Evolutionary conservation across 805 yeast species (phyloP), one percentile per base, ranked within the genome.

Genomic region (Yarrowia bubula): DNA sequence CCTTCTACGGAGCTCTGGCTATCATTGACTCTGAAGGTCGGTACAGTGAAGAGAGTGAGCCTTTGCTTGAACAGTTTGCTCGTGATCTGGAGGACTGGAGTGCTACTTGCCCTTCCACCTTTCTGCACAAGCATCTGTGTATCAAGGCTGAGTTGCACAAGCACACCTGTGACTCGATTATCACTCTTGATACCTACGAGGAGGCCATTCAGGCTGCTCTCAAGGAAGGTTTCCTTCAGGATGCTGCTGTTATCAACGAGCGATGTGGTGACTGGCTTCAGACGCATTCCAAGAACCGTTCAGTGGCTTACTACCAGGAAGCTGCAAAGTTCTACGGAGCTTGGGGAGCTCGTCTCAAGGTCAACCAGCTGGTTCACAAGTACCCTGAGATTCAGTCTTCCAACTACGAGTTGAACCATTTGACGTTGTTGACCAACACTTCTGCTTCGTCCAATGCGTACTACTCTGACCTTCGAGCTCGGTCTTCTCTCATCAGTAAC

Each of bases 161-260:
- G 8, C 69, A 71, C 2, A 69, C 69, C 4, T 66, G 66, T 2
- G 69, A 78, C 5, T 76, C 76, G 17, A 68, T 83, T 18, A 78
- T 75, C 22, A 73, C 78, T 3, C 69, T 83, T 8, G 85, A 83
- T 66, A 67, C 72, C 15, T 83, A 78, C 68, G 83, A 81, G 62
- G 78, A 74, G 28, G 80, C 84, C 0, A 74, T 81, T n/a, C 79
- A 76, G n/a, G 60, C 66, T 4, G 80, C 83, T 1, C 70, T 71
- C 6, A 67, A 67, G n/a, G 66, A 70, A 41, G 73, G 74, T 10
- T 69, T 74, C 17, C 71, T 75, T 69, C 72, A 75, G 32, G 83
- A 81, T 57, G 75, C 75, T 6, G 84, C 81, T 1, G 66, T 77
- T 58, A 76, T 76, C 8, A 74, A 77, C 65, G 78, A 79, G 62